Evolutionary conservation across 225 moss, liverwort and hornwort species (phyloP).

Genomic region (Polytrichum formosum): DNA sequence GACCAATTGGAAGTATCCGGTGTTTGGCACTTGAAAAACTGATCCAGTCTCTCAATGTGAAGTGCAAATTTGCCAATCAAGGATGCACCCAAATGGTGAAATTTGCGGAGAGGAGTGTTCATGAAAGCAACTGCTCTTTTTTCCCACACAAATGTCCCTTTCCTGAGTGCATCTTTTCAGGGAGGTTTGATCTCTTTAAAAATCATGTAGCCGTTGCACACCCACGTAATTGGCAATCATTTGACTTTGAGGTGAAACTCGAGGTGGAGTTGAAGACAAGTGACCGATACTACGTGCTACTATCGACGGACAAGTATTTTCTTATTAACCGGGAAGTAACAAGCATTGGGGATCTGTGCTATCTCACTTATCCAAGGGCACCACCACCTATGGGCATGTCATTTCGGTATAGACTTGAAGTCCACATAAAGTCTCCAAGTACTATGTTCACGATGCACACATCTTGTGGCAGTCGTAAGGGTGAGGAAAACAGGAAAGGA

Average conservation of each 20-base stretch:
- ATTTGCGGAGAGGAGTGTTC: constrained; percentile 23
- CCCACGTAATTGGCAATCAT: constrained; percentile 9
- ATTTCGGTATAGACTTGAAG: constrained; percentile 21
- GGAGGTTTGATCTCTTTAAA: constrained; percentile 15
- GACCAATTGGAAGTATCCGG: constrained; percentile 50
- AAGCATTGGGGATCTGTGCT: constrained; percentile 34
- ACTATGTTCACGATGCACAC: constrained; percentile 26
- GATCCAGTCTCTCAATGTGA: constrained; percentile 62
- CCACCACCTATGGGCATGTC: constrained; percentile 1
- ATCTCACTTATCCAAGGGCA: constrained; percentile 28
- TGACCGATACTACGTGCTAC: constrained; percentile 13
- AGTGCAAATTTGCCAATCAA: constrained; percentile 42
- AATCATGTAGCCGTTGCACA: constrained; percentile 19
- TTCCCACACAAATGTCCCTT: constrained; percentile 43
- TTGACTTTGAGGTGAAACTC: neutral
- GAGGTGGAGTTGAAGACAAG: constrained; percentile 13
- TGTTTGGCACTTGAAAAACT: constrained; percentile 65
- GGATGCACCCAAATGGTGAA: constrained; percentile 50
- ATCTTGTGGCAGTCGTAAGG: constrained; percentile 15
- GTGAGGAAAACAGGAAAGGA: constrained; percentile 3
- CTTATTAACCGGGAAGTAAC: constrained; percentile 16
- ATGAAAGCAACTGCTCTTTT: constrained; percentile 42
- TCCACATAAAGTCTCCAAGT: constrained; percentile 16
- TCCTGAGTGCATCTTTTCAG: constrained; percentile 19
- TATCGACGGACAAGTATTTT: constrained; percentile 14